These are phyloP conservation scores for Lignosus rhinocerotis DNA, from an alignment of 1,284 basidiomycete genomes.

Conservation along the genomic window DNA sequence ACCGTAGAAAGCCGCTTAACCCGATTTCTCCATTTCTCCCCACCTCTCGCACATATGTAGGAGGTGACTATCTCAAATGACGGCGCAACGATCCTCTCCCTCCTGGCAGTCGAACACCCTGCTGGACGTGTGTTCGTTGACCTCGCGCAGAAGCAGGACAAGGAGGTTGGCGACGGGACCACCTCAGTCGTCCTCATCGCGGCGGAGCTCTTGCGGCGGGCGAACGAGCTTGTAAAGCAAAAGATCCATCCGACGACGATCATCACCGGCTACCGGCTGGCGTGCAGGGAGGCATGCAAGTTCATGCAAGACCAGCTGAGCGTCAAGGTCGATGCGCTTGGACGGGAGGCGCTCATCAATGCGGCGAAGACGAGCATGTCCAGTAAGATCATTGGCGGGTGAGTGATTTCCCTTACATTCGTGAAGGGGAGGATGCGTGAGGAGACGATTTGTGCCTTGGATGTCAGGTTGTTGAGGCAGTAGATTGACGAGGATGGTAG, in stretches of 20 bases:
- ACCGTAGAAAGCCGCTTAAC: background rate
- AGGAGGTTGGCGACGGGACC: slow-evolving; percentile 99
- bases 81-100: slow-evolving; percentile 95
- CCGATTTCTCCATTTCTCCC: background rate
- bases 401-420: slow-evolving; percentile 36
- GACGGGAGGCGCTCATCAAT: slow-evolving; percentile 92
- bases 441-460: background rate
- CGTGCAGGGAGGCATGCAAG: slow-evolving; percentile 96
- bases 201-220: slow-evolving; percentile 91
- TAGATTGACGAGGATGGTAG: slow-evolving; percentile 35
- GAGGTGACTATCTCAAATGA: slow-evolving; percentile 99
- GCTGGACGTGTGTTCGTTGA: slow-evolving; percentile 97
- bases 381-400: slow-evolving; percentile 98
- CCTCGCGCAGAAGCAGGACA: slow-evolving; percentile 98
- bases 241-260: slow-evolving; percentile 99
- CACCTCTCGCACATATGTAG: slow-evolving; percentile 38
- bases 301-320: slow-evolving; percentile 98
- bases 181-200: slow-evolving; percentile 99
- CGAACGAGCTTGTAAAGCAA: slow-evolving; percentile 97
- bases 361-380: slow-evolving; percentile 99
- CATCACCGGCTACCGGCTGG: slow-evolving; percentile 97
- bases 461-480: background rate
- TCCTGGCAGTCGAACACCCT: slow-evolving; percentile 92
- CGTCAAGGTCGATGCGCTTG: slow-evolving; percentile 91
- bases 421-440: background rate